A percentile compares a stretch with the other conserved stretches of the same genome.
phyloP scores from a whole-genome alignment of 139 green algal genomes.

The Tetradesmus obliquus region DNA sequence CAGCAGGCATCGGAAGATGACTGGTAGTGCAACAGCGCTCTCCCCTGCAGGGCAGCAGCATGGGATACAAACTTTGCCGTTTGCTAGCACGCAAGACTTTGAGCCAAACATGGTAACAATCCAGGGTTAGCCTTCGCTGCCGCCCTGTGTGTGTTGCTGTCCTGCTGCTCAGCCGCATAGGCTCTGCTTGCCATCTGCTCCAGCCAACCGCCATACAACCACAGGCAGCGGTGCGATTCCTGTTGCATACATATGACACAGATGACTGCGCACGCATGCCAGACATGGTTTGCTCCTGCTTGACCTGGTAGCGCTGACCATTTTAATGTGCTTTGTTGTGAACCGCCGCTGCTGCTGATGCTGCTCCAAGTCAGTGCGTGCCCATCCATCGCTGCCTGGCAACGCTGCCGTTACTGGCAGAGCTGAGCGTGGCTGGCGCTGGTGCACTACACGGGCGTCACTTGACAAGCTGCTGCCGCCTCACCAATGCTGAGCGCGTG shows the following conservation, averaged over 20 bases:
- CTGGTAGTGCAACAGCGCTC: constrained; percentile 54
- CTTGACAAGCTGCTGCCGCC: not conserved
- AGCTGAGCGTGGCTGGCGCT: not conserved
- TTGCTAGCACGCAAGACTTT: not conserved
- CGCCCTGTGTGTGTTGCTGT: not conserved
- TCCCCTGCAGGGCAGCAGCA: constrained; percentile 44
- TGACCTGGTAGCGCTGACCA: not conserved
- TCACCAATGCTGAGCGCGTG: constrained; percentile 50
- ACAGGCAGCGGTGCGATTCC: not conserved
- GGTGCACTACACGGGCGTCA: not conserved
- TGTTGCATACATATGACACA: no score
- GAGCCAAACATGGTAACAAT: not conserved
- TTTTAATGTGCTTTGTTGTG: not conserved
- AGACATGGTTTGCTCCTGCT: no score
- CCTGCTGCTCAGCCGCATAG: not conserved
- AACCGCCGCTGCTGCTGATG: not conserved
- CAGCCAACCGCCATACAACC: not conserved
- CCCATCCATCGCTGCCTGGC: not conserved
- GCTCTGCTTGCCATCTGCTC: not conserved
- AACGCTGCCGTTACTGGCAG: not conserved
- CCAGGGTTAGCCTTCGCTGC: no score
- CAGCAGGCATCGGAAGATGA: constrained; percentile 59
- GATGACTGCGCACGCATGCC: no score
- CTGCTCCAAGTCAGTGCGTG: not conserved
- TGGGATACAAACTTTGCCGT: no score